Base-by-base conservation (phyloP, 1,284 basidiomycete species). In the Irpex sp. region DNA sequence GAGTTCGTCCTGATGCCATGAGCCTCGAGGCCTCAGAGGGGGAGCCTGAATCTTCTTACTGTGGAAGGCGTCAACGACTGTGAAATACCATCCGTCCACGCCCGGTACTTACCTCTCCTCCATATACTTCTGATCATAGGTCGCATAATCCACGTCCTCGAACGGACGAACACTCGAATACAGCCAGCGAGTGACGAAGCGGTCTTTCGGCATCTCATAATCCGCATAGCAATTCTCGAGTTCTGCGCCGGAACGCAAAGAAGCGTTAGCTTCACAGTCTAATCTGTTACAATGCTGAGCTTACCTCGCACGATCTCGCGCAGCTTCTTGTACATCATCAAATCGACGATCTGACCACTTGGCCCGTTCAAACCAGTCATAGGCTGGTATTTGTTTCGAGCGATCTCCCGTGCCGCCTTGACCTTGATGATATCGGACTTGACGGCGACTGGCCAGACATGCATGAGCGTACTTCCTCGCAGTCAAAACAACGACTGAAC, bases 241-340 rank as follows among this genome's bases (percentile, higher is more conserved):
- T 17, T 57, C 60, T 62, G 34, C 3, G 21, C 5, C 3, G 6
- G 11, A 11, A 5, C 31, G 31, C 31, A 4, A 34, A 6, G 31
- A 34, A 34, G 5, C 6, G 31, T 34, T 34, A 34, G 31, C 31
- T 6, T 34, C 31, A 34, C 5, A 34, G 31, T 34, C 31, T 34
- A 34, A 6, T 34, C 0, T 6, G 31, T 6, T 34, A 6, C 31
- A 6, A 34, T 34, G 31, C 31, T 34, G 31, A 34, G 48, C 64
- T 5, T n/a, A 65, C 64, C 64, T 60, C 62, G 58, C 15, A 65
- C 64, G 13, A 63, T 31, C 8, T 57, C 38, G 8, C 52, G 48
- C 4, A 65, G n/a, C 37, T 57, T 60, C 38, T 40, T 37, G 15
- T 57, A 57, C 38, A 59, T 58, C 26, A 54, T 17, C 15, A 61